Conservation (phyloP, 192 early-diverging fungal genomes). For the Backusella westeae region DNA sequence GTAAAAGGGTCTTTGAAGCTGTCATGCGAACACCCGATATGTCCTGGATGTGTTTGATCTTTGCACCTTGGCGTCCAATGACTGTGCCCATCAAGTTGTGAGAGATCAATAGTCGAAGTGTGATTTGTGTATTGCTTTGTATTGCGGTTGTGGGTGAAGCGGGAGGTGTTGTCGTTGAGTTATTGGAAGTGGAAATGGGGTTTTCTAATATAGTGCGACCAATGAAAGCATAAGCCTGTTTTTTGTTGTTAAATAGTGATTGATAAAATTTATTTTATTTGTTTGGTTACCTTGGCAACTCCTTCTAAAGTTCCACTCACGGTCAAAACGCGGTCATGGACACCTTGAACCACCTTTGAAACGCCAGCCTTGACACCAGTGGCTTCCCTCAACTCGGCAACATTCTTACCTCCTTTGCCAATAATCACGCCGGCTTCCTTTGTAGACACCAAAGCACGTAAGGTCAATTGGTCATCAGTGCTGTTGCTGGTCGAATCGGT, state of each 20-base stretch:
- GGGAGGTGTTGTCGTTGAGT: background rate
- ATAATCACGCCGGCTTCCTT: slow-evolving; percentile 89
- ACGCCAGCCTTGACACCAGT: slow-evolving; percentile 92
- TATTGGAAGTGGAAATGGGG: slow-evolving; percentile 46
- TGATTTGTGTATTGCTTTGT: slow-evolving; percentile 43
- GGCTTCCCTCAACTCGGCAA: slow-evolving; percentile 81
- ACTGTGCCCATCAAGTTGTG: slow-evolving; percentile 88
- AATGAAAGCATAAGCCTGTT: slow-evolving; percentile 82
- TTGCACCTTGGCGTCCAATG: slow-evolving; percentile 90
- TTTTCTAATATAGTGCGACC: slow-evolving; percentile 77
- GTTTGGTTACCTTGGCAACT: slow-evolving; percentile 60
- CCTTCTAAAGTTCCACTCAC: slow-evolving; percentile 69
- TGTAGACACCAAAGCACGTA: slow-evolving; percentile 89
- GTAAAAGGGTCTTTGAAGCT: slow-evolving; percentile 89
- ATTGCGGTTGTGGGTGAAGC: slow-evolving; percentile 44
- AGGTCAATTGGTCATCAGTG: slow-evolving; percentile 48
- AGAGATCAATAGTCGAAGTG: slow-evolving; percentile 87
- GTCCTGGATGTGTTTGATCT: slow-evolving; percentile 97
- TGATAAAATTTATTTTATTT: background rate
- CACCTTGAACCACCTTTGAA: slow-evolving; percentile 84
- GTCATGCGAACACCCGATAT: slow-evolving; percentile 81
- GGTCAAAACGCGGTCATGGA: slow-evolving; percentile 82
- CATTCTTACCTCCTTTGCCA: slow-evolving; percentile 75
- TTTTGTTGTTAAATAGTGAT: background rate
- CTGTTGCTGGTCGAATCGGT: background rate